These are phyloP conservation scores for Neonectria hederae DNA, from an alignment of 2,329 filamentous ascomycete genomes.

Conservation along the genomic window DNA sequence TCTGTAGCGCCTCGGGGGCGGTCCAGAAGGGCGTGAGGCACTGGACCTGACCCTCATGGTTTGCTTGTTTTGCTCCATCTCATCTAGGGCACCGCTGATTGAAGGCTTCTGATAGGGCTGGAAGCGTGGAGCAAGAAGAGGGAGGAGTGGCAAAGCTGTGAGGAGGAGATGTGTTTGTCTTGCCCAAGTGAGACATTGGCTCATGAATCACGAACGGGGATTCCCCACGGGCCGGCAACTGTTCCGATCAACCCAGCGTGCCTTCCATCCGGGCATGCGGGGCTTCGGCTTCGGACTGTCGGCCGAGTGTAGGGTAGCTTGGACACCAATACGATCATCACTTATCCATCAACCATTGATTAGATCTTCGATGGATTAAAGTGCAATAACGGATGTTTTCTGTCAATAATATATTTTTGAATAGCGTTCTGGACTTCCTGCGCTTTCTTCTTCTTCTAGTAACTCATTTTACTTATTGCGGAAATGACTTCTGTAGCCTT, in stretches of 20 bases:
- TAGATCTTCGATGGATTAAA: no score
- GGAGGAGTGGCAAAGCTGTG: not conserved
- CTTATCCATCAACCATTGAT: not conserved
- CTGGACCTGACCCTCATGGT: not conserved
- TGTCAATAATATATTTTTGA: not conserved
- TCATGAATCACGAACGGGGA: not conserved
- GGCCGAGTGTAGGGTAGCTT: not conserved
- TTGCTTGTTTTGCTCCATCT: not conserved
- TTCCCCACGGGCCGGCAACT: not conserved
- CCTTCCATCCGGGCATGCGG: no score
- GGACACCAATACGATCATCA: not conserved
- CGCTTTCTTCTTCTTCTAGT: not conserved
- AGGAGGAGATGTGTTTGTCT: not conserved
- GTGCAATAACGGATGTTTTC: not conserved
- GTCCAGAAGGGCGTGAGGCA: no score
- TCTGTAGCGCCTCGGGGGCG: not conserved
- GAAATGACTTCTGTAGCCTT: not conserved
- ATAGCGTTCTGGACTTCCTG: not conserved
- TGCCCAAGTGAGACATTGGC: not conserved
- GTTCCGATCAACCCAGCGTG: not conserved
- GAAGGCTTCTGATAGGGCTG: not conserved
- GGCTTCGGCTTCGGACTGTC: not conserved
- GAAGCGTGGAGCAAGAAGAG: not conserved
- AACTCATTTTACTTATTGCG: not conserved
- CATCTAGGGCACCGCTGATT: not conserved